Conservation (phyloP, 306 rosid species). For the Gastrolobium villosum region DNA sequence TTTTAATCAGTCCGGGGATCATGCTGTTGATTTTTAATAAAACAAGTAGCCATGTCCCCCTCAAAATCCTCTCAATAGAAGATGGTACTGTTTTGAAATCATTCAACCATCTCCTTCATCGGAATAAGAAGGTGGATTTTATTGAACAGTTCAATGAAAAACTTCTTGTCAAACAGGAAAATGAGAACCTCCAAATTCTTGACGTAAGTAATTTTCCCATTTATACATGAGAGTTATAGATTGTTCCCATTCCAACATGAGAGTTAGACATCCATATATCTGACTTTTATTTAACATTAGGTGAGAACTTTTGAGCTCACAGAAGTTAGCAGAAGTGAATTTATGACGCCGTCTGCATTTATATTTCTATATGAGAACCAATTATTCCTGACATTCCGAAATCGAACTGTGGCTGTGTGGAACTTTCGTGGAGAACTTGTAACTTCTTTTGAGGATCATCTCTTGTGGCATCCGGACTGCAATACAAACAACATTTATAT, state of each 20-base stretch:
- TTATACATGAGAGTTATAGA: background rate
- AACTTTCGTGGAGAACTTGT: conserved; percentile 97
- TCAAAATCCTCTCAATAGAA: conserved; percentile 93
- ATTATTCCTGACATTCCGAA: conserved; percentile 84
- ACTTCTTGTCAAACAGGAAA: conserved; percentile 98
- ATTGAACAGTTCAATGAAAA: conserved; percentile 98
- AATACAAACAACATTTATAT: conserved; percentile 93
- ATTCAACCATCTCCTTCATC: conserved; percentile 92
- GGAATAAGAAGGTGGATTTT: conserved; percentile 96
- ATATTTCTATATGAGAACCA: conserved; percentile 95
- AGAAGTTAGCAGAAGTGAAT: conserved; percentile 87
- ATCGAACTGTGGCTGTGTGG: conserved; percentile 97
- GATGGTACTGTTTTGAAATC: conserved; percentile 97
- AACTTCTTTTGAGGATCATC: conserved; percentile 96
- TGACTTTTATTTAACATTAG: conserved; percentile 56
- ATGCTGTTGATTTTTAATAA: conserved; percentile 88
- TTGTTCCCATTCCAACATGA: conserved; percentile 26
- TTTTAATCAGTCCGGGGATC: conserved; percentile 80
- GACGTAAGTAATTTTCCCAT: conserved; percentile 70
- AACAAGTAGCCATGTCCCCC: conserved; percentile 90
- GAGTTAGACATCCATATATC: conserved; percentile 26
- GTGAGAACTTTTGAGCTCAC: conserved; percentile 88
- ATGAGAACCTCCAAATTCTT: conserved; percentile 94
- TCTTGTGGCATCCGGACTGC: conserved; percentile 99
- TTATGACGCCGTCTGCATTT: conserved; percentile 97